A percentile compares a stretch with the other conserved stretches of the same genome.
These are phyloP conservation scores for Penstemon newberryi DNA, from an alignment of 257 asterid genomes.

Conservation along the genomic window DNA sequence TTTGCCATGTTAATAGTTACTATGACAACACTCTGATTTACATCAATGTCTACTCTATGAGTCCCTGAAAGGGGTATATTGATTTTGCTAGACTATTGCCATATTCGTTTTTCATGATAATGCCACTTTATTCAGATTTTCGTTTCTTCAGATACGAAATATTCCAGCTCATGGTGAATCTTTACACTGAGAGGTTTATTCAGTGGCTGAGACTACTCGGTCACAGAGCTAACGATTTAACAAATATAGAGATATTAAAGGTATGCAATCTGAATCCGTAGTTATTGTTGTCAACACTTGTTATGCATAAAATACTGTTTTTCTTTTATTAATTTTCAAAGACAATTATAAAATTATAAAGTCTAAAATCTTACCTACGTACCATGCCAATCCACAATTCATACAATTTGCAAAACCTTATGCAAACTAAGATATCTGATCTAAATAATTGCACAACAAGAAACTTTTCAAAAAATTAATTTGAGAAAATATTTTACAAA, in stretches of 20 bases:
- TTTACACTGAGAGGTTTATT: conserved; percentile 95
- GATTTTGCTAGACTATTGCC: conserved; percentile 3
- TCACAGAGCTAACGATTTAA: conserved; percentile 82
- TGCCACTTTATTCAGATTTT: conserved; percentile 15
- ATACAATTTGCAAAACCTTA: too few relatives aligned
- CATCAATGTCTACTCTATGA: background rate
- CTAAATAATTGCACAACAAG: too few relatives aligned
- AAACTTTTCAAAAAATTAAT: too few relatives aligned
- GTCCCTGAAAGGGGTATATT: conserved; percentile 12
- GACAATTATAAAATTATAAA: too few relatives aligned
- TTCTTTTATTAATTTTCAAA: too few relatives aligned
- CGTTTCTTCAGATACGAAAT: conserved; percentile 76
- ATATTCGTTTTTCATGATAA: conserved; percentile 22
- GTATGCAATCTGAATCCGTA: conserved; percentile 34
- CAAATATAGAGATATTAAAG: conserved; percentile 93
- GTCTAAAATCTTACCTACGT: too few relatives aligned
- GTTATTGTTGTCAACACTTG: conserved; percentile 3
- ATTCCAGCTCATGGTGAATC: conserved; percentile 98
- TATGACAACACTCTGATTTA: conserved; percentile 17
- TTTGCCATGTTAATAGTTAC: conserved; percentile 34
- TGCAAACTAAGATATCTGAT: too few relatives aligned
- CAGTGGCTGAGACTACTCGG: conserved; percentile 97
- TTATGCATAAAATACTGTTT: too few relatives aligned
- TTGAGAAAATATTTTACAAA: too few relatives aligned
- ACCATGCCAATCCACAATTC: too few relatives aligned